Evolutionary conservation across 768 basidiomycete genomes (phyloP).

Genomic region (Boletus vermiculosoides): DNA sequence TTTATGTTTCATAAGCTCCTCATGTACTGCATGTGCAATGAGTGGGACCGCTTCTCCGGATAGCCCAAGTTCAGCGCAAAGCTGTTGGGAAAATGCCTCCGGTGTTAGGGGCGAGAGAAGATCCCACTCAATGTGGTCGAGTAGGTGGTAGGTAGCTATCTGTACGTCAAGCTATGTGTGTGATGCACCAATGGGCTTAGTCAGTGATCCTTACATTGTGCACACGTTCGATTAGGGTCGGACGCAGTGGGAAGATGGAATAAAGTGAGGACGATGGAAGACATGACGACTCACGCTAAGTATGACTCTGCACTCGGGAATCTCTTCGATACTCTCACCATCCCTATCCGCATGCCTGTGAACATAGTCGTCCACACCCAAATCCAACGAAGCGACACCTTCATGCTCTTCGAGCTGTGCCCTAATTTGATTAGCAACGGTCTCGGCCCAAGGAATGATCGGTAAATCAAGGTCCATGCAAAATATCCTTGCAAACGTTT

Average conservation of each 20-base stretch:
- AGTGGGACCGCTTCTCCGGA: slow-evolving; percentile 86
- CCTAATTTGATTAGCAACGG: slow-evolving; percentile 81
- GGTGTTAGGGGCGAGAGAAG: slow-evolving; percentile 90
- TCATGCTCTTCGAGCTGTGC: slow-evolving; percentile 91
- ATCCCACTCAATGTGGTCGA: slow-evolving; percentile 99
- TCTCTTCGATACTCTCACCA: slow-evolving; percentile 56
- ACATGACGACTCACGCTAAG: slow-evolving; percentile 55
- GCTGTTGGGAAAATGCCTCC: slow-evolving; percentile 73
- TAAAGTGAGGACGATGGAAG: slow-evolving; percentile 1
- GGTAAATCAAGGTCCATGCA: slow-evolving; percentile 87
- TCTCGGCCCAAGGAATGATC: slow-evolving; percentile 61
- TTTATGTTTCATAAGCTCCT: slow-evolving; percentile 93
- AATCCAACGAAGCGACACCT: slow-evolving; percentile 74
- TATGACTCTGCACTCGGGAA: slow-evolving; percentile 79
- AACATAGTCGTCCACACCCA: slow-evolving; percentile 42
- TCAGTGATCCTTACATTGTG: slow-evolving; percentile 10
- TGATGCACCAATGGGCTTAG: slow-evolving; percentile 2
- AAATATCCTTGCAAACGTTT: slow-evolving; percentile 81
- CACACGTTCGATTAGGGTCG: slow-evolving; percentile 20
- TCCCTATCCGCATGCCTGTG: slow-evolving; percentile 15
- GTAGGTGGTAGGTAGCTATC: slow-evolving; percentile 84
- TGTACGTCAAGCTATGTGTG: slow-evolving; percentile 89
- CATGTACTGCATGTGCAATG: slow-evolving; percentile 90
- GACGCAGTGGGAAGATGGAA: slow-evolving; percentile 13
- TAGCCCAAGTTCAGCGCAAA: slow-evolving; percentile 85